These are phyloP conservation scores for Ophiostoma quercus DNA, from an alignment of 2,329 filamentous ascomycete genomes.

Conservation along the genomic window DNA sequence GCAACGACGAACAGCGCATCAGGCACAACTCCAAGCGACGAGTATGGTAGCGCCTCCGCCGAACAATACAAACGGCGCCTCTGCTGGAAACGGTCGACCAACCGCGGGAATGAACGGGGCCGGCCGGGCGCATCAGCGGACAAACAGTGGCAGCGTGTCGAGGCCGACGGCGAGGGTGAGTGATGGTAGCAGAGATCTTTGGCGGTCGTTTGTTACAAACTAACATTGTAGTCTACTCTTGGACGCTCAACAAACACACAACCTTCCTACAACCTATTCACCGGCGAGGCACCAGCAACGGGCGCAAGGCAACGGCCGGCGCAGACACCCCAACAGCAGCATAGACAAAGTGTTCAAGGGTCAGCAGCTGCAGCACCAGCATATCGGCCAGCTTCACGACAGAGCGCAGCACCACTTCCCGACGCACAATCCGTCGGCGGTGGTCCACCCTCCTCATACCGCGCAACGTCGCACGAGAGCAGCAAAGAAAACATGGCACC, in stretches of 20 bases:
- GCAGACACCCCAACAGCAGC: constrained; percentile 10
- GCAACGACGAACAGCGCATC: background rate
- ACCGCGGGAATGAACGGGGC: constrained; percentile 28
- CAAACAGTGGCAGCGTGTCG: constrained; percentile 28
- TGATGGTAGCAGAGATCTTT: background rate
- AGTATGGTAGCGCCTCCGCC: background rate
- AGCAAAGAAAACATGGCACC: constrained; percentile 57
- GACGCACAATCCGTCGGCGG: constrained; percentile 24
- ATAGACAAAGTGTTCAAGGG: constrained; percentile 19
- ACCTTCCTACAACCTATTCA: constrained; percentile 39
- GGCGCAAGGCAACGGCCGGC: constrained; percentile 1
- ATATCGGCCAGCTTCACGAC: constrained; percentile 29
- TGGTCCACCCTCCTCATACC: constrained; percentile 34
- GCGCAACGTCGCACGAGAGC: constrained; percentile 50
- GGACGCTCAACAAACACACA: constrained; percentile 31
- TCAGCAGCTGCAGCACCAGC: constrained; percentile 19
- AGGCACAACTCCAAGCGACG: background rate
- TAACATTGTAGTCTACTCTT: constrained; percentile 5
- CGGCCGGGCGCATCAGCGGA: constrained; percentile 27
- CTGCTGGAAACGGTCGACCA: constrained; percentile 24
- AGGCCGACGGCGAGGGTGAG: constrained; percentile 1
- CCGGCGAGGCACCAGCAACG: constrained; percentile 31
- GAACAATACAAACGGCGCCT: constrained; percentile 28
- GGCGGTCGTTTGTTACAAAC: background rate
- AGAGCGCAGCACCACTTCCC: constrained; percentile 25